Conservation (phyloP, 75 land plant genomes). For the Picea sitchensis region DNA sequence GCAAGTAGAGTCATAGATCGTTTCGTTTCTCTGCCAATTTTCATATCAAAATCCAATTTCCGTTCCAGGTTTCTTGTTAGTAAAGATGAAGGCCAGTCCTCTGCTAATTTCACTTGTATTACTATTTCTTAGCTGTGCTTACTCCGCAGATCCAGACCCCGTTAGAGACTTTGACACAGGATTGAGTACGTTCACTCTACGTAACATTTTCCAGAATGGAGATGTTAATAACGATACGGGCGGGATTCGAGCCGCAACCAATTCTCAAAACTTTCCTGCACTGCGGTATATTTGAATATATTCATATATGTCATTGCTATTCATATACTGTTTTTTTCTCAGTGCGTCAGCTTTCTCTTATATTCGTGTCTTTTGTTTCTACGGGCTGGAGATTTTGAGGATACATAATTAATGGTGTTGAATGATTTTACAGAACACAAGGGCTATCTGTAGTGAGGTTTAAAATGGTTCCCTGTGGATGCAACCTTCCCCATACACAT, state of each 20-base stretch:
- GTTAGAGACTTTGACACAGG: background rate
- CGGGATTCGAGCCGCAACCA: background rate
- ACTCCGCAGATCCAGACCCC: background rate
- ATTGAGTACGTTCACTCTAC: background rate
- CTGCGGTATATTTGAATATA: background rate
- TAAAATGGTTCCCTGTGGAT: background rate
- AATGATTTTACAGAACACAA: background rate
- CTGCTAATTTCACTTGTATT: background rate
- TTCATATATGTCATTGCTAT: too few species aligned
- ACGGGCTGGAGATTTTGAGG: too few species aligned
- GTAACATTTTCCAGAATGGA: background rate
- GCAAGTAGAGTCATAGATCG: too few species aligned
- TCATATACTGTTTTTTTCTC: too few species aligned
- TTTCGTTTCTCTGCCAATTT: too few species aligned
- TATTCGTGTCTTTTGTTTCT: too few species aligned
- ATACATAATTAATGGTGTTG: too few species aligned
- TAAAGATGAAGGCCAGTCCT: background rate
- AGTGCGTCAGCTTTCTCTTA: too few species aligned
- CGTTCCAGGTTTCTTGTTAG: background rate
- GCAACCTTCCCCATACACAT: background rate
- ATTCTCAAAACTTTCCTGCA: background rate
- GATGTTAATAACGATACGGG: background rate
- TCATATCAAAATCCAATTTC: too few species aligned
- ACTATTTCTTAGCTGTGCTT: background rate
- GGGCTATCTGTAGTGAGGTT: background rate